These are phyloP conservation scores for Sordaria brevicollis DNA, from an alignment of 495 filamentous ascomycete genomes.

Conservation along the genomic window DNA sequence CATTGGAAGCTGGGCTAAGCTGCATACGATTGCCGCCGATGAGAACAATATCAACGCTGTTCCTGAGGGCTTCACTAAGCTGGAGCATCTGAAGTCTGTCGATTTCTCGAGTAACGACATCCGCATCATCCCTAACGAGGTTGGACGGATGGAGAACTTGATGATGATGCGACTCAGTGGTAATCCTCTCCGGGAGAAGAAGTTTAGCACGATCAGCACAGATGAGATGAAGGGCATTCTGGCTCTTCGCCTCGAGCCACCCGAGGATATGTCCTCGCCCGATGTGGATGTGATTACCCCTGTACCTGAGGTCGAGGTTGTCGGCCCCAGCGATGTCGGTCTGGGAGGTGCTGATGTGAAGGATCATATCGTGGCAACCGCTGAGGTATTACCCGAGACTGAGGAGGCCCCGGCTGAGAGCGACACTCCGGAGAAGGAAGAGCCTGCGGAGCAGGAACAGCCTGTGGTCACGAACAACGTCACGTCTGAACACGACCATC, in stretches of 20 bases:
- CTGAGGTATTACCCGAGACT: neutral
- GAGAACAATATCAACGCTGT: slow-evolving; percentile 68
- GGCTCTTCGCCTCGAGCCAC: slow-evolving; percentile 55
- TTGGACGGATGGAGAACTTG: slow-evolving; percentile 73
- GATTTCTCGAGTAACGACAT: slow-evolving; percentile 83
- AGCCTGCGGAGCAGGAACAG: neutral
- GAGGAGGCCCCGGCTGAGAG: neutral
- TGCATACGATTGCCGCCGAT: slow-evolving; percentile 63
- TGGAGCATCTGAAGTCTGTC: slow-evolving; percentile 57
- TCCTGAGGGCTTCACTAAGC: slow-evolving; percentile 59
- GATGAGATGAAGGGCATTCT: slow-evolving; percentile 75
- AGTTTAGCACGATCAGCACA: slow-evolving; percentile 66
- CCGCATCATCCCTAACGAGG: slow-evolving; percentile 57
- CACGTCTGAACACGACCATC: neutral
- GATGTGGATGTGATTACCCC: neutral
- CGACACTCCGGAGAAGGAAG: neutral
- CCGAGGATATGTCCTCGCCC: slow-evolving; percentile 16
- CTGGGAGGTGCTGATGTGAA: neutral
- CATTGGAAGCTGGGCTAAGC: slow-evolving; percentile 57
- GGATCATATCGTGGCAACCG: neutral
- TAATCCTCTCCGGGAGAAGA: slow-evolving; percentile 82
- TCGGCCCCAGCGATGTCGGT: neutral
- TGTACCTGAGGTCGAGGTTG: neutral
- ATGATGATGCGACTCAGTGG: slow-evolving; percentile 63
- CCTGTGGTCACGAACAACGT: neutral